phyloP scores from a whole-genome alignment of 306 rosid species.

The Cicer judaicum region DNA sequence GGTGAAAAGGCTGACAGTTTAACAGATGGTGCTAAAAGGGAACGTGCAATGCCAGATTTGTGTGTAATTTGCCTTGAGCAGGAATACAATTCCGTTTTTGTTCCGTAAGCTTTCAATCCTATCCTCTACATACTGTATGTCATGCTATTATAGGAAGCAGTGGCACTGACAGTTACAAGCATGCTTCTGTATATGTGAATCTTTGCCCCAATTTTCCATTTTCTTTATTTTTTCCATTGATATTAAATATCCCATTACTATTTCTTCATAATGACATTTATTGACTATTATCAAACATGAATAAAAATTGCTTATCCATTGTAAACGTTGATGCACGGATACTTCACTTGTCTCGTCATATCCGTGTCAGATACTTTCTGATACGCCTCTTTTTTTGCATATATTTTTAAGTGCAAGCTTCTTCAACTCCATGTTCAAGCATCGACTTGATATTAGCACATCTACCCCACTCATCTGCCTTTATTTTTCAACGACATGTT shows the following conservation, averaged over 20 bases:
- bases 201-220: neutral
- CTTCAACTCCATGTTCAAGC: no score
- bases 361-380: no score
- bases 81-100: slow-evolving; percentile 93
- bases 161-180: slow-evolving; percentile 28
- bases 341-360: no score
- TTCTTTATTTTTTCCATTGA: neutral
- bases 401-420: no score
- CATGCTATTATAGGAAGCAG: slow-evolving; percentile 16
- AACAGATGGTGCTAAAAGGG: slow-evolving; percentile 67
- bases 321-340: no score
- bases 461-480: no score
- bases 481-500: no score
- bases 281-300: slow-evolving; percentile 3
- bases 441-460: no score
- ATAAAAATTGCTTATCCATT: neutral
- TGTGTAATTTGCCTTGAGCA: slow-evolving; percentile 98
- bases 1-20: slow-evolving; percentile 65
- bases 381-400: no score
- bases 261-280: slow-evolving; percentile 11
- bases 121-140: slow-evolving; percentile 21
- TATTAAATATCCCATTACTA: slow-evolving; percentile 13
- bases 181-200: slow-evolving; percentile 19
- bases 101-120: slow-evolving; percentile 74
- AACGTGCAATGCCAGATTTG: slow-evolving; percentile 78